Conservation (phyloP, 352 stramenopile genomes). For the Phytopythium ostracodes region DNA sequence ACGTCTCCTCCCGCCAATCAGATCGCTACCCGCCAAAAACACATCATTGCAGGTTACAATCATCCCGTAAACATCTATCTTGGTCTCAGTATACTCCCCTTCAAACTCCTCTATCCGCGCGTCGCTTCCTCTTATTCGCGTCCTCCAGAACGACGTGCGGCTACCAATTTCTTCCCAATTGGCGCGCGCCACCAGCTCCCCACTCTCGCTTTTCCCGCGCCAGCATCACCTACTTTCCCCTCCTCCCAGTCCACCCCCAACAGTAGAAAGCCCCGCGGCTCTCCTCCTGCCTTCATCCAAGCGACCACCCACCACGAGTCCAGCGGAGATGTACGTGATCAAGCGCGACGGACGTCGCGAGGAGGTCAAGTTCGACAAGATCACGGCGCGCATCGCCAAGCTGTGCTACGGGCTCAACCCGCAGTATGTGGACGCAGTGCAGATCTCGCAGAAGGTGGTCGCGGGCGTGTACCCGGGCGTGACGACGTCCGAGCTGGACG, state of each 20-base stretch:
- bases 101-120: not conserved
- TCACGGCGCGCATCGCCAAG: conserved; percentile 96
- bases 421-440: conserved; percentile 95
- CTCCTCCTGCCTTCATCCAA: no score
- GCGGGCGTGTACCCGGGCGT: conserved; percentile 98
- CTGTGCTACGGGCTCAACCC: conserved; percentile 97
- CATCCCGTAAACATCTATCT: not conserved
- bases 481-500: conserved; percentile 98
- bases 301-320: not conserved
- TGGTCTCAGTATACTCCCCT: not conserved
- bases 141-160: not conserved
- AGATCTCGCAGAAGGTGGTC: conserved; percentile 99
- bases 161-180: not conserved
- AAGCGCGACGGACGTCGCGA: conserved; percentile 93
- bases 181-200: not conserved
- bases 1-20: conserved; percentile 1
- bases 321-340: conserved; percentile 87
- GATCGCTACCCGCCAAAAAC: conserved; percentile 1
- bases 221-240: no score
- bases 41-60: no score
- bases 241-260: not conserved
- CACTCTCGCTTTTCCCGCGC: not conserved
- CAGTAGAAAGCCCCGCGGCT: not conserved
- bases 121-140: not conserved
- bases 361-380: conserved; percentile 98